Base-by-base conservation (phyloP, 2,329 filamentous ascomycete species). In the Claviceps humidiphila region DNA sequence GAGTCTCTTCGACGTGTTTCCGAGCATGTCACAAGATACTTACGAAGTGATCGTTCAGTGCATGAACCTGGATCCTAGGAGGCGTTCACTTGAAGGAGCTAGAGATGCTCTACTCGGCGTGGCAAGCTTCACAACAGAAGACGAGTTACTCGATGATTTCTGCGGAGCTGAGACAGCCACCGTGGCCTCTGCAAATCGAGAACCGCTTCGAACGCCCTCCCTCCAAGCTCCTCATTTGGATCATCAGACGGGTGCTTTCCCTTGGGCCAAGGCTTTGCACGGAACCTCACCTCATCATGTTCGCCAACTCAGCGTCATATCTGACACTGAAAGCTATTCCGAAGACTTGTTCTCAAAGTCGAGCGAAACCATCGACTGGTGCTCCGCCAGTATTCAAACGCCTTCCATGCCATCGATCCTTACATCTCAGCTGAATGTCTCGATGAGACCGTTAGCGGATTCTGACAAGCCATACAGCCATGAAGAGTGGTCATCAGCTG, bases 1-100 rank as follows among this genome's bases (percentile, higher is more conserved):
- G 69, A 94, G 87, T 42, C 80, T 98, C 53, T 98, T 98, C 66
- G 93, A 98, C 67, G 88, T 97, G 62, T 98, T 98, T 69, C 90
- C 93, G 41, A 90, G 87, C 68, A 95, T 98, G 91, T 97, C 91
- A 49, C 89, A 95, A 68, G 93, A 98, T 68, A 96, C 93, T 0
- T 98, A 87, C 63, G 89, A 96, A 68, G 88, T 98, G 59, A 82
- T 98, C 68, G 82, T 84, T 50, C 80, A 95, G 70, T 94, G 88
- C 67, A 81, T 98, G 80, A 88, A 88, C 61, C 72, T 98, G 59
- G 91, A 98, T 64, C 93, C 93, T 11, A 80, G 78, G 67, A 94
- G 89, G 75, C 86, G 93, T 52, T 94, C 90, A 38, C 74, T 98
- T 48, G 73, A 78, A 37, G 87, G 81, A 55, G 82, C 89, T 55